Evolutionary conservation across 2,329 filamentous ascomycete genomes (phyloP), one percentile per base, ranked within the genome.

Genomic region (Xylariaceae sp.): DNA sequence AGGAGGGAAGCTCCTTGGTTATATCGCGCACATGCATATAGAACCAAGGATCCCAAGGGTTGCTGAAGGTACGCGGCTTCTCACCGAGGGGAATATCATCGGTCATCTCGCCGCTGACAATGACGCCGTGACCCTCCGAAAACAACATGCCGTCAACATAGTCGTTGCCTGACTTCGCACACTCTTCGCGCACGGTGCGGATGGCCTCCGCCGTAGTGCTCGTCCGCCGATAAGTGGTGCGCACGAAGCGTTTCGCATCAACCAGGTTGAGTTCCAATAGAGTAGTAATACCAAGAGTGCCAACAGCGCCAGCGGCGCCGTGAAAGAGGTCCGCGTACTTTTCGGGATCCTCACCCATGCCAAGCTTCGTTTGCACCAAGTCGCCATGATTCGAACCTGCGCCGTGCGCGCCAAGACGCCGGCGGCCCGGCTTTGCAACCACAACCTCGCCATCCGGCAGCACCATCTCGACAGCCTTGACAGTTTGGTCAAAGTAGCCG

Each of bases 141-240:
- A 83, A 90, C 59, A 89, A 73, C 55, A 90, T 90, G 18, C 87
- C 88, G 66, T 91, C 89, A 30, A 92, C 82, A 69, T 89, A 92
- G 68, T 90, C 88, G 64, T 82, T 82, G 10, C 57, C 73, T 8
- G 72, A 69, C 59, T 73, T 72, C 4, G 64, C 67, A 17, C 77
- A 75, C 69, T 80, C 80, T 54, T 79, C 74, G 50, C 78, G 72
- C 17, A 89, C 76, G 11, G 77, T 75, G 4, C 75, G 71, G 51
- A 81, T 68, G 60, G 80, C 75, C 74, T 80, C 76, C 57, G 74
- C 73, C 4, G 81, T 74, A 56, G 80, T 80, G 63, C 72, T 73
- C 1, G 76, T 76, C 45, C 84, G 79, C 54, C 81, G 77, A 67
- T 90, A 90, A 41, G 82, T 82, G 23, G 87, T 77, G 64, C 84